Base-by-base conservation (phyloP, 768 basidiomycete genomes). In the Collybiopsis luxurians region DNA sequence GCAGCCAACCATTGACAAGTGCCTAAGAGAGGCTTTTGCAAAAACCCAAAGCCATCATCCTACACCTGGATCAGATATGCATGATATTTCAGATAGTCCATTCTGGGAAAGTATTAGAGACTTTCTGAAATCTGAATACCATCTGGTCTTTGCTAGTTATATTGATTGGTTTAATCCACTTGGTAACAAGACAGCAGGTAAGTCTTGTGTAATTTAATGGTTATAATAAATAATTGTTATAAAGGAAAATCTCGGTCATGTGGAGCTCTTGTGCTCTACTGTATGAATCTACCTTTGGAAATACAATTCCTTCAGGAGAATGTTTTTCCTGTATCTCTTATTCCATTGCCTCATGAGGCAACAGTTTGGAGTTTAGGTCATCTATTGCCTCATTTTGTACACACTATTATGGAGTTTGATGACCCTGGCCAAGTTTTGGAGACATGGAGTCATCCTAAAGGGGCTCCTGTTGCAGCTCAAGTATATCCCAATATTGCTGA, bases 31-130 rank as follows among this genome's bases (percentile, higher is more conserved):
- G 21, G 51, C 64, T 7, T 66, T 53, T 36, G 54, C 13, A 26
- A 19, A 5, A 57, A 60, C 28, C 23, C 47, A 19, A n/a, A 44
- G 17, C 23, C n/a, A 5, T 19, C 17, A 44, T 44, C 60, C 55
- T 30, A 26, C 7, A 38, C 42, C 42, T 26, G 40, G 39, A 19
- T 56, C 36, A 21, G 26, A 15, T 23, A 68, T 70, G 66, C 38
- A 46, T 24, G 58, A 63, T 38, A 61, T 69, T 27, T 58, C 62
- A 51, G 66, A 68, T 45, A 71, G 68, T 58, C 68, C 66, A 38
- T 67, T 63, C 2, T 73, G 71, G 66, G 5, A 43, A 4, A 30
- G 42, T 13, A 34, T 67, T 1, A 19, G 36, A 4, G 48, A 47
- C 36, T 66, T 61, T 55, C 27, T 56, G 11, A 51, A 48, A 9